Percentiles rank a stretch among this genome's conserved stretches.
Evolutionary conservation across 2,329 filamentous ascomycete species (phyloP).

Genomic region (Penicillium palitans): DNA sequence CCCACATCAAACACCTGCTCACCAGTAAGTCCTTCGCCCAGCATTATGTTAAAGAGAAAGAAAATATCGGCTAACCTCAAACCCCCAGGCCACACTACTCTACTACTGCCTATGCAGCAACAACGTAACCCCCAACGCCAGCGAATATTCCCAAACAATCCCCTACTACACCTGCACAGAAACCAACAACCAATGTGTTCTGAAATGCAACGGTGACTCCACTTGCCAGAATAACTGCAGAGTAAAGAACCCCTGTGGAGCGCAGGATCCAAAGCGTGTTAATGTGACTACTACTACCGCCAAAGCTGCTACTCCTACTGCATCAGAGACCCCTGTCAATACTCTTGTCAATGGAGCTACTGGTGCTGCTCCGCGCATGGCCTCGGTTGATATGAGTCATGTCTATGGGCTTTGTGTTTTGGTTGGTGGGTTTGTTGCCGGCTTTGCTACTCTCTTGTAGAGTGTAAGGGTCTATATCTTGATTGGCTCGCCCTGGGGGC

Average conservation of each 20-base stretch:
- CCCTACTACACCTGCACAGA: slow-evolving; percentile 63
- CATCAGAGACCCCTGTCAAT: slow-evolving; percentile 33
- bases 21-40: slow-evolving; percentile 30
- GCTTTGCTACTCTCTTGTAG: slow-evolving; percentile 57
- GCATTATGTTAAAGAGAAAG: background rate
- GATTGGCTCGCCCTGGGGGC: background rate
- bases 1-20: slow-evolving; percentile 44
- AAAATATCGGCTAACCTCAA: slow-evolving; percentile 2
- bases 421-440: slow-evolving; percentile 57
- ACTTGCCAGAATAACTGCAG: slow-evolving; percentile 55
- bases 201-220: slow-evolving; percentile 50
- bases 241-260: slow-evolving; percentile 60
- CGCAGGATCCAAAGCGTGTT: slow-evolving; percentile 55
- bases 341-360: slow-evolving; percentile 37
- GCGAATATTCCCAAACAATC: slow-evolving; percentile 63
- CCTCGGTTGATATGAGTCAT: slow-evolving; percentile 53
- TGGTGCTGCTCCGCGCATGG: slow-evolving; percentile 30
- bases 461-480: background rate
- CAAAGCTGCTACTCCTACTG: slow-evolving; percentile 43
- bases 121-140: slow-evolving; percentile 57
- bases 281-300: slow-evolving; percentile 52
- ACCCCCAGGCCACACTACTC: slow-evolving; percentile 46
- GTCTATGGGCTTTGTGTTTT: slow-evolving; percentile 59
- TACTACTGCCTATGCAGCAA: slow-evolving; percentile 60
- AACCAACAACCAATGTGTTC: slow-evolving; percentile 57